These are phyloP conservation scores for Fonsecaea erecta DNA, from an alignment of 2,329 filamentous ascomycete species.

Conservation along the genomic window DNA sequence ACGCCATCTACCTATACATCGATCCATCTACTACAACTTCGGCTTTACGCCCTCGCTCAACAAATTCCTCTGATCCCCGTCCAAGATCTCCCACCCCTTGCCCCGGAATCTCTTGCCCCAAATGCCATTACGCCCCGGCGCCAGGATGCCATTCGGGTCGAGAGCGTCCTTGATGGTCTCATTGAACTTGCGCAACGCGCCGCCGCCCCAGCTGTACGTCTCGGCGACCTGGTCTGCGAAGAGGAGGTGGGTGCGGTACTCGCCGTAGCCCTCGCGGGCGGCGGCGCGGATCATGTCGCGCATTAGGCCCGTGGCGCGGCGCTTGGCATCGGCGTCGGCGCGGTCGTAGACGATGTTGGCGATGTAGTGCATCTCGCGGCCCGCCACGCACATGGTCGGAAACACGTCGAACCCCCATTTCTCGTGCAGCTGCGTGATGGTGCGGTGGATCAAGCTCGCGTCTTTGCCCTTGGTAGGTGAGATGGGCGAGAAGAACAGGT, in stretches of 20 bases:
- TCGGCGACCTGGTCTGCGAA: conserved; percentile 53
- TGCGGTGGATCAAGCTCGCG: conserved; percentile 39
- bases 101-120: conserved; percentile 41
- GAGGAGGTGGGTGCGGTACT: conserved; percentile 55
- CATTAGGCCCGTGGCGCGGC: conserved; percentile 40
- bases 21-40: conserved; percentile 14
- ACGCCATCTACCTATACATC: neutral
- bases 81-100: conserved; percentile 32
- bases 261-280: conserved; percentile 51
- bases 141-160: conserved; percentile 56
- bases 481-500: conserved; percentile 46
- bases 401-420: conserved; percentile 37
- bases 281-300: conserved; percentile 45
- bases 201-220: conserved; percentile 51
- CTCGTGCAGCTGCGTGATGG: conserved; percentile 38
- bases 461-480: conserved; percentile 42
- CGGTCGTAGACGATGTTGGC: conserved; percentile 44
- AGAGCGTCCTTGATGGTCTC: conserved; percentile 54
- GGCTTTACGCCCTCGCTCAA: conserved; percentile 28
- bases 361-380: conserved; percentile 44
- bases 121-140: conserved; percentile 54
- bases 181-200: conserved; percentile 50
- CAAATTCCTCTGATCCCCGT: conserved; percentile 29
- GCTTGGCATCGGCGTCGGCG: conserved; percentile 36
- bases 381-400: conserved; percentile 36